Conservation (phyloP, 2,329 filamentous ascomycete genomes). For the Aspergillus eucalypticola region DNA sequence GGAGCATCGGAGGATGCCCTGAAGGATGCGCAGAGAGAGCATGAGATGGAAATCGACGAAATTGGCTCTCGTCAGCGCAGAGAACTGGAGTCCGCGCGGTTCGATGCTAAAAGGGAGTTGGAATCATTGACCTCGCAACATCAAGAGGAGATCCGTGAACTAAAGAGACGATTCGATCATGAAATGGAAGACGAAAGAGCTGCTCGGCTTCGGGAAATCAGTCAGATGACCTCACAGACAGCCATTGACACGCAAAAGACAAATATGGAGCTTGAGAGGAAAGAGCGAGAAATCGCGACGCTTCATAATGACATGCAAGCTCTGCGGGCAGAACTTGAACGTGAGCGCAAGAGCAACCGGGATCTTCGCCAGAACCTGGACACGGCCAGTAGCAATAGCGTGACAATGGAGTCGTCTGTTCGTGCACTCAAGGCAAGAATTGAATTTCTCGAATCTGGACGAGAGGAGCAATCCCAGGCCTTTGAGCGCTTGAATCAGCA, state of each 20-base stretch:
- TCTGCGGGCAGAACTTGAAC: conserved; percentile 53
- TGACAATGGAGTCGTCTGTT: conserved; percentile 71
- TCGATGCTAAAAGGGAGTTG: conserved; percentile 54
- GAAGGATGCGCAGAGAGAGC: conserved; percentile 54
- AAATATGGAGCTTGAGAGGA: conserved; percentile 52
- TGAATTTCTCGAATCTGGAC: conserved; percentile 85
- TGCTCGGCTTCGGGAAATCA: conserved; percentile 42
- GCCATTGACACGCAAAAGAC: conserved; percentile 42
- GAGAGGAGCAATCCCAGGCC: conserved; percentile 81
- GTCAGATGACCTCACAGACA: conserved; percentile 35
- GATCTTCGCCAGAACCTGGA: conserved; percentile 61
- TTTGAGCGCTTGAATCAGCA: conserved; percentile 79
- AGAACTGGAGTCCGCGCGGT: conserved; percentile 43
- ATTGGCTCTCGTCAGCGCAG: conserved; percentile 54
- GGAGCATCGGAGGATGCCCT: conserved; percentile 50
- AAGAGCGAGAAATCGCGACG: conserved; percentile 55
- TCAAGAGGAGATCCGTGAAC: conserved; percentile 65
- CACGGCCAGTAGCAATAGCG: conserved; percentile 61
- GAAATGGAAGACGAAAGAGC: conserved; percentile 65
- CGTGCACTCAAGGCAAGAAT: conserved; percentile 78
- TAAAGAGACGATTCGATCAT: conserved; percentile 64
- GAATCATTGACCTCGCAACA: conserved; percentile 63
- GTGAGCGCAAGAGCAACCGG: conserved; percentile 63
- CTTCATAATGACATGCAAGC: conserved; percentile 43
- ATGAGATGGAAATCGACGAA: conserved; percentile 55